Conservation (phyloP, 805 yeast species). For the Clavispora santaluciae region DNA sequence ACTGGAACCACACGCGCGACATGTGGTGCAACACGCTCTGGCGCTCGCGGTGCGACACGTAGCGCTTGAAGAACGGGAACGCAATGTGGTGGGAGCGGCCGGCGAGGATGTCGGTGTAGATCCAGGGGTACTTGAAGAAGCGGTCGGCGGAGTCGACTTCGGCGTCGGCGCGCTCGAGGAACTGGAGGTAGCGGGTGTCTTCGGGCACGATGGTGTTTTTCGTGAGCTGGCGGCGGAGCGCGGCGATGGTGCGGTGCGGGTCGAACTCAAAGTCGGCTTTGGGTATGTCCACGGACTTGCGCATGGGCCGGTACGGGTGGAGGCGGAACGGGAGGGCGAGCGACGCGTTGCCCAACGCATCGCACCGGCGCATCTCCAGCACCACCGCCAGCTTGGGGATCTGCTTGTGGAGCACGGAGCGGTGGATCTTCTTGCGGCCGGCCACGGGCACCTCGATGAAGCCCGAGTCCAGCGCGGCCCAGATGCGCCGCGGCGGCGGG, state of each 20-base stretch:
- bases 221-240: constrained; percentile 17
- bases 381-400: constrained; percentile 5
- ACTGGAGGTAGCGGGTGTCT: constrained; percentile 24
- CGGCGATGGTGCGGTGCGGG: constrained; percentile 23
- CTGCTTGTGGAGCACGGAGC: neutral
- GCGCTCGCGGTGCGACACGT: constrained; percentile 30
- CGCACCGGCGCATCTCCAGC: constrained; percentile 4
- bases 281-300: constrained; percentile 13
- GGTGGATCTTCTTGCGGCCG: constrained; percentile 21
- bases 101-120: constrained; percentile 28
- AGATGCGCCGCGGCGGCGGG: constrained; percentile 23
- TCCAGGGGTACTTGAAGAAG: constrained; percentile 39
- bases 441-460: constrained; percentile 26
- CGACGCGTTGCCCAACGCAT: neutral
- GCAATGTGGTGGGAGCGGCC: constrained; percentile 29
- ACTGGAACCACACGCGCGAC: constrained; percentile 34
- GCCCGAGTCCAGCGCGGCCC: constrained; percentile 21
- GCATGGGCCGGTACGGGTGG: constrained; percentile 6
- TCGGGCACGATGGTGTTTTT: constrained; percentile 10
- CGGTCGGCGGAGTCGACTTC: constrained; percentile 22
- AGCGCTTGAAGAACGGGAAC: constrained; percentile 35
- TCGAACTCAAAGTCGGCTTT: constrained; percentile 28
- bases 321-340: neutral
- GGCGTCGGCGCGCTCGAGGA: constrained; percentile 22
- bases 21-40: constrained; percentile 35